Evolutionary conservation across 1,139 yeast species (phyloP).

Genomic region (Lodderomyces margitis): DNA sequence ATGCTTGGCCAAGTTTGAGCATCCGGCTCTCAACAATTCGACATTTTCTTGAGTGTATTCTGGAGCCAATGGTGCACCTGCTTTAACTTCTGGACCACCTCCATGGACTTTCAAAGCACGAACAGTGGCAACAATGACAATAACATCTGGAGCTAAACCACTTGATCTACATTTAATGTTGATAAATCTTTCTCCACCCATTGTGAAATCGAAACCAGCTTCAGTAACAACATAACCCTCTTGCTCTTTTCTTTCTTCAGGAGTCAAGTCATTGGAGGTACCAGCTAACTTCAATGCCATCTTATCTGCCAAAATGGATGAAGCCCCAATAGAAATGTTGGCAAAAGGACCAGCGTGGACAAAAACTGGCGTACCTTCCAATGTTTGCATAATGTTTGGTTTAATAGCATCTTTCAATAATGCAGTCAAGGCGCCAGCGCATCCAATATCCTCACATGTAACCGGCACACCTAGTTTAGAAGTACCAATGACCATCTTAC

Average conservation of each 20-base stretch:
- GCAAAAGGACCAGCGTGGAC: slow-evolving; percentile 99
- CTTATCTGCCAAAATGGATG: slow-evolving; percentile 91
- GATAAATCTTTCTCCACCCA: slow-evolving; percentile 98
- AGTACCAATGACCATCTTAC: slow-evolving; percentile 87
- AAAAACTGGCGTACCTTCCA: slow-evolving; percentile 97
- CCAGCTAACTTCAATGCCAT: slow-evolving; percentile 94
- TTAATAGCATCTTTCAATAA: slow-evolving; percentile 94
- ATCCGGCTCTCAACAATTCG: slow-evolving; percentile 79
- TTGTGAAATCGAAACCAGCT: slow-evolving; percentile 98
- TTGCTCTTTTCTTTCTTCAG: slow-evolving; percentile 54
- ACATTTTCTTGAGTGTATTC: slow-evolving; percentile 85
- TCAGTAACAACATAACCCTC: slow-evolving; percentile 94
- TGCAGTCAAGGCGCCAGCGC: slow-evolving; percentile 97
- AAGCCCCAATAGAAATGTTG: slow-evolving; percentile 94
- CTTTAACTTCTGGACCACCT: slow-evolving; percentile 97
- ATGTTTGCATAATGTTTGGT: slow-evolving; percentile 96
- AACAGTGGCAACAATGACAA: slow-evolving; percentile 94
- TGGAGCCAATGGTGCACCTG: slow-evolving; percentile 87
- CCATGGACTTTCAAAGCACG: slow-evolving; percentile 98
- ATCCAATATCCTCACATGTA: slow-evolving; percentile 95
- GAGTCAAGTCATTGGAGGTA: slow-evolving; percentile 47
- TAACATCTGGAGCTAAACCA: slow-evolving; percentile 87
- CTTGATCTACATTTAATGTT: slow-evolving; percentile 95
- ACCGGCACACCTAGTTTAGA: slow-evolving; percentile 81
- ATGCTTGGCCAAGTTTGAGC: slow-evolving; percentile 89